These are phyloP conservation scores for Podospora comata DNA, from an alignment of 495 filamentous ascomycete species.

Conservation along the genomic window DNA sequence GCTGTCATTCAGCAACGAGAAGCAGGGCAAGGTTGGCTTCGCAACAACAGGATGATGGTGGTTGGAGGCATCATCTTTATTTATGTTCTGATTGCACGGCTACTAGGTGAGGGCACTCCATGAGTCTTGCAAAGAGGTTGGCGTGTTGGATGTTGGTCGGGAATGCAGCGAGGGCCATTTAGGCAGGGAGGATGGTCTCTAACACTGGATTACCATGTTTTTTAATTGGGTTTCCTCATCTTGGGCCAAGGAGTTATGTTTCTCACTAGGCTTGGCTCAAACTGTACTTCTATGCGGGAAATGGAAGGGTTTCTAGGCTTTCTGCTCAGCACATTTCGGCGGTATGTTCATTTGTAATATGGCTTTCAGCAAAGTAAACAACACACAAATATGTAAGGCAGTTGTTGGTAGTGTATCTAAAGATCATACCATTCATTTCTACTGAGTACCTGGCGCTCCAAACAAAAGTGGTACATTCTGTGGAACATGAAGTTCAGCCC, in stretches of 20 bases:
- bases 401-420: neutral
- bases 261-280: neutral
- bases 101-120: conserved; percentile 52
- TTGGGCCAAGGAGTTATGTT: neutral
- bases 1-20: conserved; percentile 68
- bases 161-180: too few species aligned
- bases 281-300: neutral
- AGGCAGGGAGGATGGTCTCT: neutral
- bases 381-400: neutral
- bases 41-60: conserved; percentile 71
- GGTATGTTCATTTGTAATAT: neutral
- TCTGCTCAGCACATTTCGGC: neutral
- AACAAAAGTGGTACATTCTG: neutral
- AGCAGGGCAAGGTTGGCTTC: conserved; percentile 76
- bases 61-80: conserved; percentile 63
- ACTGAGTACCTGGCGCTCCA: too few species aligned
- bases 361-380: neutral
- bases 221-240: neutral
- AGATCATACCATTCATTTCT: neutral
- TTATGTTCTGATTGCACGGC: conserved; percentile 74
- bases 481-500: neutral
- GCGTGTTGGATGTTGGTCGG: too few species aligned
- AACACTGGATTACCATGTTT: neutral
- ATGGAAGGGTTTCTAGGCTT: neutral
- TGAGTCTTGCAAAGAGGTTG: neutral